Base-by-base conservation (phyloP, 805 yeast genomes). In the Metschnikowia peoriensis region DNA sequence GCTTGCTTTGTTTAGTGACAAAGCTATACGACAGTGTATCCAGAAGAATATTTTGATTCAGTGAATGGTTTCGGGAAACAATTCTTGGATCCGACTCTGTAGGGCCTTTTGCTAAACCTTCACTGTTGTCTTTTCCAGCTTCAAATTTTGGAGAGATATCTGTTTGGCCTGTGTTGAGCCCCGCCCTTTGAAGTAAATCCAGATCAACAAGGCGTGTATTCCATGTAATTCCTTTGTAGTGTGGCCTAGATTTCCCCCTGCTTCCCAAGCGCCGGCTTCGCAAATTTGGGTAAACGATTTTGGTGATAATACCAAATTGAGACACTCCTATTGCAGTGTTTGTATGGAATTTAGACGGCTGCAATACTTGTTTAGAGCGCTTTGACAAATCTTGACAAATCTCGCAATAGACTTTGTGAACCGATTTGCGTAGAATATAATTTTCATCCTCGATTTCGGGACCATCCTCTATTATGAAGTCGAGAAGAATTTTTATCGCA, bases 241-340 rank as follows among this genome's bases (percentile, higher is more conserved):
- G 71, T 53, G 72, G 73, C 55, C 72, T 73, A 7, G 78, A 73
- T 46, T 72, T 75, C 15, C 78, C 78, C 39, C 78, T 56, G 48
- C 70, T 63, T 6, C 78, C 78, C 43, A 74, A 64, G 47, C 78
- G 58, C 52, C 73, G 73, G 49, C 70, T 69, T 27, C 66, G 48
- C 41, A 73, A 55, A 47, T 68, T 61, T 1, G 78, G 78, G 53
- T 67, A 72, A 12, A 72, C 75, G 44, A 73, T 55, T 55, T 73
- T 73, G 50, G 73, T 71, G 41, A 74, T 59, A 52, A 72, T 74
- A 2, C 78, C 78, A 28, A 74, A 56, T 52, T 70, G 70, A 9
- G 76, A 69, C 49, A 71, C 77, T 1, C 78, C 78, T 66, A 42
- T 6, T 9, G 29, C 15, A 12, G 29, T n/a, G n/a, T 49, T 66